Evolutionary conservation across 257 asterid species (phyloP), one percentile per base, ranked within the genome.

Genomic region (Ligustrum vulgare): DNA sequence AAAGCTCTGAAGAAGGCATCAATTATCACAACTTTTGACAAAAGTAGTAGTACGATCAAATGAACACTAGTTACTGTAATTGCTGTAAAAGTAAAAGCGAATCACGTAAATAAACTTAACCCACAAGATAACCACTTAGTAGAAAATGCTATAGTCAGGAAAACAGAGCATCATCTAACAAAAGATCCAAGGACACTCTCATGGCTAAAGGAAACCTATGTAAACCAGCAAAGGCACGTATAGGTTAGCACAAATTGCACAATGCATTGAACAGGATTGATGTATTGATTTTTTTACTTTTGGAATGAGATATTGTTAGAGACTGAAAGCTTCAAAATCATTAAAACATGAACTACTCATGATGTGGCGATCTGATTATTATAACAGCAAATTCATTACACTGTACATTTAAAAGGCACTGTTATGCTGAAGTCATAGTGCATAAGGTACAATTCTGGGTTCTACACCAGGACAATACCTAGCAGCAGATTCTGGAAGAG

Each of bases 401-500:
- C 9, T 35, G 66, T 22, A 65, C 23, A 72, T 65, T 43, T 39
- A 68, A 65, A 54, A 36, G 12, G 22, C 39, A 45, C n/a, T 47
- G 33, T 16, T 25, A 45, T 69, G 41, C 43, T 28, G 23, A 56
- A 75, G 51, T 58, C 70, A 71, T 58, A 31, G 18, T 37, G 75
- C 6, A 56, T 1, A 37, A 28, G 62, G 67, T 67, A 32, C 54
- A 72, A 73, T 4, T 69, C 71, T 25, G 43, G 47, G 36, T 18
- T 67, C 51, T 41, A 75, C 67, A 45, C 49, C 72, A 47, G 69
- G 72, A 79, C 36, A 76, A 60, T 92, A 91, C 99, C 99, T 89
- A 51, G 89, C 83, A 77, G 98, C 98, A 83, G 95, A 87, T 84
- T 94, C 98, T 77, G 96, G 96, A 72, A 87, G 86, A 56, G 89